Base-by-base conservation (phyloP, 2,329 filamentous ascomycete species). In the Claviceps quebecensis region DNA sequence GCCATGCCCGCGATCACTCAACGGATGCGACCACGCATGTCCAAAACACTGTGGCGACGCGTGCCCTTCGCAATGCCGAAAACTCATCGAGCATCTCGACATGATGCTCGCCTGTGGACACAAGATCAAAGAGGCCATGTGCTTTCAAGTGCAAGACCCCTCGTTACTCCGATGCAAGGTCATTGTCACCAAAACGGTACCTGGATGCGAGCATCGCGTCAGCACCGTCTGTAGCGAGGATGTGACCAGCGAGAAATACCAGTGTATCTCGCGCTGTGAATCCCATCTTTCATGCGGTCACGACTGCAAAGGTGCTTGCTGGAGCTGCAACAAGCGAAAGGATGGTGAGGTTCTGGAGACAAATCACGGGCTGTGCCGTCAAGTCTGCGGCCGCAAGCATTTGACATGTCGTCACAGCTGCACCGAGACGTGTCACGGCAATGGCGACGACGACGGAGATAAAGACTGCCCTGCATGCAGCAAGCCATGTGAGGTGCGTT, bases 361-460 rank as follows among this genome's bases (percentile, higher is more conserved):
- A 4, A 59, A 70, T 17, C 80, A 85, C 55, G 69, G 65, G 1
- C 48, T 56, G 4, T 84, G 80, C 58, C 55, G 53, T 0, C 67
- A 72, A 44, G 54, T 44, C 1, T 86, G 81, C 59, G 70, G 69
- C 5, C 68, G 78, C 2, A 48, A 51, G 0, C 78, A 73, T 55
- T 69, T 64, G 0, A 75, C 73, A 0, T 87, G 83, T 59, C 67
- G 64, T 9, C 83, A 87, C 56, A 59, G 54, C 2, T 86, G 83
- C 59, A 37, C 26, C 0, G 51, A 57, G 4, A 8, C 40, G 0
- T 87, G 83, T 53, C 82, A 87, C 56, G 68, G 63, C 0, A 67
- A 65, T 0, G 54, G 61, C 17, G 55, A 11, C 29, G 29, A 34
- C 9, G 9, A 34, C 9, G 29, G 29, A 34, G 29, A 34, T 11